Evolutionary conservation across 2,329 filamentous ascomycete genomes (phyloP).

Genomic region (Emergomyces africanus): DNA sequence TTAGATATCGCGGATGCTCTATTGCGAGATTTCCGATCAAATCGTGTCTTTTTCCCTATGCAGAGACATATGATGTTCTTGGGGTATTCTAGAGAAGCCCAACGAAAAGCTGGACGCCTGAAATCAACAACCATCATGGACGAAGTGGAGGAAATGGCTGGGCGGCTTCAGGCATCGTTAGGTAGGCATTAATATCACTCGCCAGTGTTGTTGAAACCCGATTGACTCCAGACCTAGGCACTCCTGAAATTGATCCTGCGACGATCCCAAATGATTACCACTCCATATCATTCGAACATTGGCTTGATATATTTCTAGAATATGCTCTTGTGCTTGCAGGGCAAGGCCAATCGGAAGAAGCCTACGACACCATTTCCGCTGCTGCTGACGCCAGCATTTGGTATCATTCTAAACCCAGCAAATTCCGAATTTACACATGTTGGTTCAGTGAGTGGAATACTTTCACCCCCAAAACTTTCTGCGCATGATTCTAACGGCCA

Average conservation of each 20-base stretch:
- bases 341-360: constrained; percentile 52
- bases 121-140: constrained; percentile 27
- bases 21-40: constrained; percentile 47
- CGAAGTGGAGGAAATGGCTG: constrained; percentile 32
- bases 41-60: constrained; percentile 46
- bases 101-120: constrained; percentile 24
- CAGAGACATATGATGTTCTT: constrained; percentile 39
- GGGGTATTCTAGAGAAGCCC: constrained; percentile 33
- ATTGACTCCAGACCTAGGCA: constrained; percentile 3
- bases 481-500: constrained; percentile 11
- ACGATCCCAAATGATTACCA: constrained; percentile 48
- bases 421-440: constrained; percentile 61
- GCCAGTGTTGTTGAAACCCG: not conserved
- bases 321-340: constrained; percentile 68
- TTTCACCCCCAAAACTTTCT: not conserved
- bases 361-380: constrained; percentile 68
- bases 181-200: constrained; percentile 17
- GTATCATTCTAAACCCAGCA: constrained; percentile 53
- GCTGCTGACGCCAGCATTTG: constrained; percentile 74
- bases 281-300: constrained; percentile 67
- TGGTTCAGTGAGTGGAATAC: constrained; percentile 50
- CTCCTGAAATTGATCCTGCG: constrained; percentile 6
- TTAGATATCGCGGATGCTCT: constrained; percentile 46
- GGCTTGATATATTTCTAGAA: constrained; percentile 83
- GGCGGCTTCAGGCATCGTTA: constrained; percentile 30